Evolutionary conservation across 495 filamentous ascomycete genomes (phyloP), one percentile per base, ranked within the genome.

Genomic region (Sordaria brevicollis): DNA sequence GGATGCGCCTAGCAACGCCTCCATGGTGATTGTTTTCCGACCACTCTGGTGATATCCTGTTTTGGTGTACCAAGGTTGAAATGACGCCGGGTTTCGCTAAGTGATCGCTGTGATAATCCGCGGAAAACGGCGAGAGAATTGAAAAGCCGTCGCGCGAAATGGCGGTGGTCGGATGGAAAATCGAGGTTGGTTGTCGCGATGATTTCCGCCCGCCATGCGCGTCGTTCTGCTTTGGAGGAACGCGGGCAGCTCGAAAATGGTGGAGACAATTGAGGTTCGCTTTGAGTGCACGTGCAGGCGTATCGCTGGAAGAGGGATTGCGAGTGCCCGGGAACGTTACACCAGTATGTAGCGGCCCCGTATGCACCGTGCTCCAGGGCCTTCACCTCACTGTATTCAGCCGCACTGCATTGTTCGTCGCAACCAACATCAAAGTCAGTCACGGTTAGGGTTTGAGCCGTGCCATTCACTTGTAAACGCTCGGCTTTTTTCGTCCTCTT

Each of bases 1-100:
- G 68, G 75, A 66, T 10, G 68, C 75, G 31, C 74, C 62, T 29
- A 81, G 74, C 19, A 83, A 70, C 19, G 75, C 79, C 57, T 84
- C 82, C 82, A 80, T 80, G 1, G 43, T 68, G 69, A 54, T 17
- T 43, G 21, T 13, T 68, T 62, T n/a, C 43, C 10, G 10, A 62
- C 29, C 49, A 31, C 49, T 1, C 25, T 31, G 25, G 25, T 31
- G 49, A 62, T 13, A 33, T 17, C 13, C 13, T 31, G 13, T 62
- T n/a, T 31, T 8, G 25, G 49, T 57, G 49, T 57, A 68, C 36
- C 65, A 49, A 34, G 49, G 38, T 43, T 11, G n/a, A 39, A 35
- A 39, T 21, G 57, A 69, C 35, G 36, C 29, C 68, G 6, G n/a
- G 31, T 35, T 19, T 31, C 39, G 15, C 31, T 54, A 54, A 31